These are phyloP conservation scores for Dovyalis caffra DNA, from an alignment of 345 rosid species.

Conservation along the genomic window DNA sequence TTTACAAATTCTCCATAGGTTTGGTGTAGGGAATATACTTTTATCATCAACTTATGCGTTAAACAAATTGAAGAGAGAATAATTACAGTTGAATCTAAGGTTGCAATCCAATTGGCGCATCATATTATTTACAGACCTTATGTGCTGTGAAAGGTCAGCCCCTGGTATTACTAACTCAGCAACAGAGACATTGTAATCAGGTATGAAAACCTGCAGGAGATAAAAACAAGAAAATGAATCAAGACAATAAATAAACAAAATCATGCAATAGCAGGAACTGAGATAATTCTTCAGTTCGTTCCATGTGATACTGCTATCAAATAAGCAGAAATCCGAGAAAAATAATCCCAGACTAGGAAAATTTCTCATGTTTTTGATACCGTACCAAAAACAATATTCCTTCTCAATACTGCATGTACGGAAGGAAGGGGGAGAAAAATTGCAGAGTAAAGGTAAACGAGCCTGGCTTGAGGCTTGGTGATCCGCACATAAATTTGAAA, in stretches of 20 bases:
- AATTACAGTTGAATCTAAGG: background rate
- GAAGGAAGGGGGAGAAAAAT: background rate
- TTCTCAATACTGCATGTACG: background rate
- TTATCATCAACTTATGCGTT: background rate
- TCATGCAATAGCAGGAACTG: background rate
- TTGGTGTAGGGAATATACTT: background rate
- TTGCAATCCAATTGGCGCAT: background rate
- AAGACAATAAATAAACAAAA: background rate
- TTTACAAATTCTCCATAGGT: background rate
- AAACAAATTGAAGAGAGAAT: background rate
- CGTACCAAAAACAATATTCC: background rate
- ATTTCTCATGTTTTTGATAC: background rate
- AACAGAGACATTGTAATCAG: constrained; percentile 53
- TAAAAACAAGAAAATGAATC: constrained; percentile 3
- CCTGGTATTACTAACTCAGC: constrained; percentile 54
- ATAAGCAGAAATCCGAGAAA: background rate
- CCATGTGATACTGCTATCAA: background rate
- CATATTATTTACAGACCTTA: constrained; percentile 30
- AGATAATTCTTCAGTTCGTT: background rate
- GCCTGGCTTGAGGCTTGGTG: background rate
- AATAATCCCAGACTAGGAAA: background rate
- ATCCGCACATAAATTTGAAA: background rate
- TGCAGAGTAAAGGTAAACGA: background rate
- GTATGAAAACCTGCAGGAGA: constrained; percentile 40
- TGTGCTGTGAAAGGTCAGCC: constrained; percentile 52